A percentile compares a stretch with the other conserved stretches of the same genome.
phyloP scores from a whole-genome alignment of 345 rosid species.

The Conringia planisiliqua region DNA sequence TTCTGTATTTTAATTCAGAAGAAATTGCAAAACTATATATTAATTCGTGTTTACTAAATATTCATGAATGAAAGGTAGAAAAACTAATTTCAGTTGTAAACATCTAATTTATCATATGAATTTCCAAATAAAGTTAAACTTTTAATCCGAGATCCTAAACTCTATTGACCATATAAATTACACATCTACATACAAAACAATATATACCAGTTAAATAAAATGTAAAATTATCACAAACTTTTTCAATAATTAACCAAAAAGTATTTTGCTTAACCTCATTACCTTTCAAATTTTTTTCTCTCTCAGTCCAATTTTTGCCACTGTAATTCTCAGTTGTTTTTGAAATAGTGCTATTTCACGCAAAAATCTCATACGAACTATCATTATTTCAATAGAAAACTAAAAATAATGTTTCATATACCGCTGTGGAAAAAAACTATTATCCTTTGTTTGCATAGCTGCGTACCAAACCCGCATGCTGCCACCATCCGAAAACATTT shows the following conservation, averaged over 20 bases:
- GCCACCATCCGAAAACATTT: not conserved
- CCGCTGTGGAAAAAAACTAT: not conserved
- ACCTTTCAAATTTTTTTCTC: not conserved
- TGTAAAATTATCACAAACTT: not conserved
- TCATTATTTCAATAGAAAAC: not conserved
- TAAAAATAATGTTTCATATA: not conserved
- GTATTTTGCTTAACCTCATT: not conserved
- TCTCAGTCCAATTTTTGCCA: not conserved
- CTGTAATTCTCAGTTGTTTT: not conserved
- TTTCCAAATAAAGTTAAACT: not conserved
- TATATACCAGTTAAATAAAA: not conserved
- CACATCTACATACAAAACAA: not conserved
- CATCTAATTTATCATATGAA: not conserved
- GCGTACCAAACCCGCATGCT: constrained; percentile 16
- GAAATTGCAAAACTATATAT: not conserved
- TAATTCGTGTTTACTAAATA: not conserved
- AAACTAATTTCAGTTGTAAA: not conserved
- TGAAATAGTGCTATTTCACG: not conserved
- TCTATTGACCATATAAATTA: not conserved
- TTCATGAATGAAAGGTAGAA: not conserved
- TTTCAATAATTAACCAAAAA: not conserved
- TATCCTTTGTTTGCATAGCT: not conserved
- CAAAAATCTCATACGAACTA: not conserved
- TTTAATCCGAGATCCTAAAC: not conserved
- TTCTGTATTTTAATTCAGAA: not conserved